These are phyloP conservation scores for Ophiostoma sp. DNA, from an alignment of 2,329 filamentous ascomycete genomes.

Conservation along the genomic window DNA sequence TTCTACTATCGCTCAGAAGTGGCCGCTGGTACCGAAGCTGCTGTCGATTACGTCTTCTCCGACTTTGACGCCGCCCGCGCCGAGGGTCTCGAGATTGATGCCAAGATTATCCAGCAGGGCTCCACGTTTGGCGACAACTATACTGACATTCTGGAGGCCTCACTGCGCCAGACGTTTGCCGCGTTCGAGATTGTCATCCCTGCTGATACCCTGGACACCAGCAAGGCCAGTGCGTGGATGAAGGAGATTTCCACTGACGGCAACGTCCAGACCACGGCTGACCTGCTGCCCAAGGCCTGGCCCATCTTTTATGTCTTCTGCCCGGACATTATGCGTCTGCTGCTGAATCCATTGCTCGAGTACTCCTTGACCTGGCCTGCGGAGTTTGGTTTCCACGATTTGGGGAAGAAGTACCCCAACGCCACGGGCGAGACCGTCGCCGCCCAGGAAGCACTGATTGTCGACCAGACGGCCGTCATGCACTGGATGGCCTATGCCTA, in stretches of 20 bases:
- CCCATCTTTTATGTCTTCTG: constrained; percentile 19
- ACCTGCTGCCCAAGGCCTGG: constrained; percentile 23
- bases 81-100: constrained; percentile 12
- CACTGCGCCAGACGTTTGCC: constrained; percentile 18
- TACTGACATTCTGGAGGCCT: constrained; percentile 17
- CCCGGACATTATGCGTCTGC: constrained; percentile 19
- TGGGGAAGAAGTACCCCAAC: constrained; percentile 23
- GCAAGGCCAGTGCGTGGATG: constrained; percentile 19
- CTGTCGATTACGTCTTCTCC: constrained; percentile 18
- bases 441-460: constrained; percentile 18
- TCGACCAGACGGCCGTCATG: constrained; percentile 24
- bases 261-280: constrained; percentile 19
- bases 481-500: constrained; percentile 25
- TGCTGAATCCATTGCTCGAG: constrained; percentile 15
- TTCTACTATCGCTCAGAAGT: constrained; percentile 18
- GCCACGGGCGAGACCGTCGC: constrained; percentile 24
- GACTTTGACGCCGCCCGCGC: constrained; percentile 3
- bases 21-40: background rate
- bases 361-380: constrained; percentile 19
- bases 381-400: constrained; percentile 21
- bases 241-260: constrained; percentile 25
- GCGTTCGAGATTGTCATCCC: constrained; percentile 17
- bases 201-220: constrained; percentile 7
- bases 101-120: constrained; percentile 10
- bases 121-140: constrained; percentile 1